Evolutionary conservation across 2,329 filamentous ascomycete species (phyloP).

Genomic region (Trichoderma sp.): DNA sequence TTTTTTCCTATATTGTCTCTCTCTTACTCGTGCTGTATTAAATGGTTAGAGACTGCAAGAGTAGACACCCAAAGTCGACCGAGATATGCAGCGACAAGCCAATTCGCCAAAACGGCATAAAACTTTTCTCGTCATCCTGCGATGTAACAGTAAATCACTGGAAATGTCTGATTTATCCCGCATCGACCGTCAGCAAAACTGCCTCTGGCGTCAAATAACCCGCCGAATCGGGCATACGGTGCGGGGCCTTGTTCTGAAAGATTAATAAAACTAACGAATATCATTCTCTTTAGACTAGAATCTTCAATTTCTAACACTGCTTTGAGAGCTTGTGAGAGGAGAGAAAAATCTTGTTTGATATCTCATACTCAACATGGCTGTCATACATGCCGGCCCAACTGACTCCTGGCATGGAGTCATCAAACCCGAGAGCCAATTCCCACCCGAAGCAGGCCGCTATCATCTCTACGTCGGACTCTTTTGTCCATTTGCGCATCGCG

Average conservation of each 20-base stretch:
- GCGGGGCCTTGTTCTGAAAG: not conserved
- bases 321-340: too few relatives aligned
- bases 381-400: conserved; percentile 28
- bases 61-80: not conserved
- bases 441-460: conserved; percentile 60
- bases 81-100: too few relatives aligned
- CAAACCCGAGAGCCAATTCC: conserved; percentile 44
- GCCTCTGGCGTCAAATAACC: not conserved
- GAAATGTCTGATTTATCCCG: not conserved
- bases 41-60: not conserved
- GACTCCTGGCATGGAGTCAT: conserved; percentile 35
- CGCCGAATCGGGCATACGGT: not conserved
- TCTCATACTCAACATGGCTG: not conserved
- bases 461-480: conserved; percentile 61
- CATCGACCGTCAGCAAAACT: conserved; percentile 5
- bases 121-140: not conserved
- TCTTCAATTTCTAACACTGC: not conserved
- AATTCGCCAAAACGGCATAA: not conserved
- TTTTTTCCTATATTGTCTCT: not conserved
- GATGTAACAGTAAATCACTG: not conserved
- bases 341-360: not conserved
- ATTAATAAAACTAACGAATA: not conserved
- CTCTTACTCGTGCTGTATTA: not conserved
- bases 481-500: conserved; percentile 71
- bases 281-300: not conserved